Evolutionary conservation across 2,329 filamentous ascomycete species (phyloP).

Genomic region (Exophiala alcalophila): DNA sequence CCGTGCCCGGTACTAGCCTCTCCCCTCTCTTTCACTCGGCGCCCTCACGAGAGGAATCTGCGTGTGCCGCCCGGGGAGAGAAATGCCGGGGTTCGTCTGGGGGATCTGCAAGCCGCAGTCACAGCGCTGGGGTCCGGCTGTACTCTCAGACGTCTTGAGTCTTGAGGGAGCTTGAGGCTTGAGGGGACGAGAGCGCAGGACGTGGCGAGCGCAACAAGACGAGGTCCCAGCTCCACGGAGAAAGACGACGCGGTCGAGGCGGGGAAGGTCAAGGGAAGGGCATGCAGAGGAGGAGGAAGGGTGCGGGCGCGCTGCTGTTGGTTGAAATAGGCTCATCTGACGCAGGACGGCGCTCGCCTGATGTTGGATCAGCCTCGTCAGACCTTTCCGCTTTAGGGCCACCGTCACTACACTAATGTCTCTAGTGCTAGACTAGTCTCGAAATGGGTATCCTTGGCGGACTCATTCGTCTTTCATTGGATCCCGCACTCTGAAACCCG

Average conservation of each 20-base stretch:
- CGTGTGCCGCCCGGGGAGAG: no score
- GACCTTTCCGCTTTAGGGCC: slow-evolving; percentile 15
- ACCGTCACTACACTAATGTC: slow-evolving; percentile 10
- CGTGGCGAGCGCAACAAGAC: no score
- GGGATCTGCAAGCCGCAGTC: no score
- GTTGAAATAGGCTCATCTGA: slow-evolving; percentile 22
- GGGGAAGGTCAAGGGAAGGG: slow-evolving; percentile 11
- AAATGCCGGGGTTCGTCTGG: no score
- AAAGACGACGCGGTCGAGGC: slow-evolving; percentile 20
- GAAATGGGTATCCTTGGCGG: slow-evolving; percentile 21
- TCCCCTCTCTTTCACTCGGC: no score
- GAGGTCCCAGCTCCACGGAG: slow-evolving; percentile 24
- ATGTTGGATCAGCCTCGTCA: slow-evolving; percentile 30
- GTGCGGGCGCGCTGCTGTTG: slow-evolving; percentile 9
- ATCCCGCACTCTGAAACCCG: slow-evolving; percentile 22
- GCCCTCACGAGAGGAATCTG: slow-evolving; percentile 8
- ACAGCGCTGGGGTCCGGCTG: no score
- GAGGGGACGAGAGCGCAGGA: no score
- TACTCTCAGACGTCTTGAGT: no score
- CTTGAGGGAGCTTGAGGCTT: no score
- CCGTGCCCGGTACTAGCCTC: no score
- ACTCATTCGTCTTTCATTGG: slow-evolving; percentile 14
- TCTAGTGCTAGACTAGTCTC: no score
- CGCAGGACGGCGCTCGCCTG: slow-evolving; percentile 25
- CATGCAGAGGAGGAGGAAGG: no score